Base-by-base conservation (phyloP, 2,329 filamentous ascomycete species). In the Fusarium circinatum region DNA sequence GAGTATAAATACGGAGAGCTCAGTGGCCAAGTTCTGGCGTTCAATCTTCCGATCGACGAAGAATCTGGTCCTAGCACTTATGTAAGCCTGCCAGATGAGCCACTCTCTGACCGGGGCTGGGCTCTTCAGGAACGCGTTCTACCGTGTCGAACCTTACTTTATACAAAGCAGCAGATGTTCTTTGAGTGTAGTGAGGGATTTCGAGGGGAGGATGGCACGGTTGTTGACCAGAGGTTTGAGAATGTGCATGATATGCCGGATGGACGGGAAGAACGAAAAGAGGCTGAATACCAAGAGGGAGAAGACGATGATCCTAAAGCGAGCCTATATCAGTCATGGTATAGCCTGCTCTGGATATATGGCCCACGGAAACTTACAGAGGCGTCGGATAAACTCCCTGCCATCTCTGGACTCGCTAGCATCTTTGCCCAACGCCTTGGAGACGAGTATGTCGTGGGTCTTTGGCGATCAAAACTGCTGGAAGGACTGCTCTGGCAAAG, bases 311-410 rank as follows among this genome's bases (percentile, higher is more conserved):
- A 26, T 6, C 20, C n/a, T 1, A 57, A 41, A 12, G 22, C 1
- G 6, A 18, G 2, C 20, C 22, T 63, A 7, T 20, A 41, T 30
- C 12, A n/a, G 6, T 26, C 34, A 22, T 63, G 61, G 61, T 48
- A 41, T 6, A 47, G 24, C 0, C 44, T 58, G 1, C 6, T 67
- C 22, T 28, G 44, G 30, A 14, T 38, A 14, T 66, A 66, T 15
- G 47, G 54, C 4, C 8, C 6, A 7, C 47, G 54, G 1, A 48
- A 49, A 24, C 9, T 68, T 1, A 48, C 65, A 8, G n/a, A 55
- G 6, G 24, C 62, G 12, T 60, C 65, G 12, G 65, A 68, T 18
- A 66, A 66, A 14, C 65, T 68, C 0, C 65, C 65, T 1, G 62
- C 62, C 14, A 45, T 68, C 6, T 60, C 62, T 8, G 62, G 65